A percentile compares a stretch with the other conserved stretches of the same genome.
These are phyloP conservation scores for Xylariaceae sp. DNA, from an alignment of 2,329 filamentous ascomycete genomes.

Conservation along the genomic window DNA sequence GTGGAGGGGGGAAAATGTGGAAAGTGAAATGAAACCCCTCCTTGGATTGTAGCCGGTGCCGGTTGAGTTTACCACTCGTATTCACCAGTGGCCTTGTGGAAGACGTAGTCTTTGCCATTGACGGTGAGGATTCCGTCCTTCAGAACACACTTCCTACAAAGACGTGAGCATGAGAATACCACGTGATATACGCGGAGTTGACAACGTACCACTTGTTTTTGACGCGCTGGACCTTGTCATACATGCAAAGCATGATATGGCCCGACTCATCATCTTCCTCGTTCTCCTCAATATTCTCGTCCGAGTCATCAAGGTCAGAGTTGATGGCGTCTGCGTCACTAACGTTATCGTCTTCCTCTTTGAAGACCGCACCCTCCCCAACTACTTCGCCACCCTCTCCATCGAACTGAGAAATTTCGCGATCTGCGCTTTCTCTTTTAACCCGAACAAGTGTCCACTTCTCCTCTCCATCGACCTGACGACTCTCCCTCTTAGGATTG, in stretches of 20 bases:
- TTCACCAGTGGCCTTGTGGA: slow-evolving; percentile 95
- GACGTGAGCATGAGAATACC: slow-evolving; percentile 24
- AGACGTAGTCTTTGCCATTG: slow-evolving; percentile 92
- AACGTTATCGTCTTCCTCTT: slow-evolving; percentile 42
- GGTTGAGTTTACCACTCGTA: slow-evolving; percentile 76
- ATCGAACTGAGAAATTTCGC: slow-evolving; percentile 51
- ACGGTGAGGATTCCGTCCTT: slow-evolving; percentile 95
- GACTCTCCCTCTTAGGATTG: no score
- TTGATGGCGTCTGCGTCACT: slow-evolving; percentile 93
- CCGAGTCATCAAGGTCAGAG: slow-evolving; percentile 91
- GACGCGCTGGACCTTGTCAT: slow-evolving; percentile 97
- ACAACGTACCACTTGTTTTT: slow-evolving; percentile 86
- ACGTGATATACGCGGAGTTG: not conserved
- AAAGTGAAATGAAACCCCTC: not conserved
- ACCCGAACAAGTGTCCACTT: no score
- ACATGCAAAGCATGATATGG: slow-evolving; percentile 97
- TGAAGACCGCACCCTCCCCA: slow-evolving; percentile 53
- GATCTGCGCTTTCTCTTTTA: slow-evolving; percentile 11
- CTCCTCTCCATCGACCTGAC: no score
- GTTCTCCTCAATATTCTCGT: slow-evolving; percentile 77
- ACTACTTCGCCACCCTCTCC: slow-evolving; percentile 53
- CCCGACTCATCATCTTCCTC: slow-evolving; percentile 82
- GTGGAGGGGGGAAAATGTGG: not conserved
- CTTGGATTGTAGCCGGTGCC: not conserved
- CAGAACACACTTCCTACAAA: slow-evolving; percentile 81